Conservation (phyloP, 495 filamentous ascomycete genomes). For the Hypoxylon fragiforme region DNA sequence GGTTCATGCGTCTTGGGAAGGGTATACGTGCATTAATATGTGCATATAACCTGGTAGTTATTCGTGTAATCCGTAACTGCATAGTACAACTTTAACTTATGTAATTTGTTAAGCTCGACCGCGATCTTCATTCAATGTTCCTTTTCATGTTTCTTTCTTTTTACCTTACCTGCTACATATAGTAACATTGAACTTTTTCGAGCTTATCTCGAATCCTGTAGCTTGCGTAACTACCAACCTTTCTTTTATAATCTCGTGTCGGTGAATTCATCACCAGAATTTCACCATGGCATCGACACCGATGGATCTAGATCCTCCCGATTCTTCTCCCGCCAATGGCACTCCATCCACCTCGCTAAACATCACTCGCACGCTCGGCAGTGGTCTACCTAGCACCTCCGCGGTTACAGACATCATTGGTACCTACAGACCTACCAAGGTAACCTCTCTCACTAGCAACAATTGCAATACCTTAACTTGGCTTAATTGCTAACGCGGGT, state of each 20-base stretch:
- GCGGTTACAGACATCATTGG: constrained; percentile 52
- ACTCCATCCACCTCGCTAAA: constrained; percentile 42
- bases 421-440: constrained; percentile 56
- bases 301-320: constrained; percentile 55
- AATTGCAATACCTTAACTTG: not conserved
- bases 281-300: constrained; percentile 53
- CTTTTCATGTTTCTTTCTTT: no score
- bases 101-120: no score
- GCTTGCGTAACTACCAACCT: not conserved
- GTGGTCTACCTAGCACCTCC: constrained; percentile 42
- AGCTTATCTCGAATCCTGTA: no score
- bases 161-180: no score
- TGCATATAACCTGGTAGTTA: no score
- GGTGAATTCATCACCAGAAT: not conserved
- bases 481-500: constrained; percentile 4
- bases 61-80: no score
- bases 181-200: no score
- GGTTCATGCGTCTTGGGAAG: no score
- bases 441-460: constrained; percentile 23
- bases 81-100: no score
- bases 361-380: constrained; percentile 43
- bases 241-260: not conserved
- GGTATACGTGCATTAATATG: no score
- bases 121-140: no score
- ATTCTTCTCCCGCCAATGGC: constrained; percentile 39